Evolutionary conservation across 352 stramenopile genomes (phyloP), one percentile per base, ranked within the genome.

Genomic region (Phytopythium cucurbitacearum): DNA sequence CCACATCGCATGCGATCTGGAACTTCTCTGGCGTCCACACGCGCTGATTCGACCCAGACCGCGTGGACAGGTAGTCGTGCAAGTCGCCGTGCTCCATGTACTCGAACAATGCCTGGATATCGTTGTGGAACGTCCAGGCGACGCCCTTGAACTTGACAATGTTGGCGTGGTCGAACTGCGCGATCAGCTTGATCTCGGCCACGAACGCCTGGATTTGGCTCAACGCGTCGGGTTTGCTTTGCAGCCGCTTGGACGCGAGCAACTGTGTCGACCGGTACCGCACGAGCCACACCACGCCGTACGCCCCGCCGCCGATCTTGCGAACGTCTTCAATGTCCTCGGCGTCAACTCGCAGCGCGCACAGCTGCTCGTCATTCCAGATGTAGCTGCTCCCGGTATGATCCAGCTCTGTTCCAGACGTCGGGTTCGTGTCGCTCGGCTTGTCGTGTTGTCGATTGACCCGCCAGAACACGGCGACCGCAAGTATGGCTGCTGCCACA

Each of bases 41-140:
- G n/a, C 69, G 48, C 35, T 62, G 64, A 4, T 41, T 39, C 40
- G 61, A 57, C 5, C 3, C 32, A 13, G 39, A 32, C 3, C 53
- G 50, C 2, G 38, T 32, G 11, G 12, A 16, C 0, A 88, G 55
- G 40, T 82, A 80, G 13, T 67, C 57, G 7, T 71, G 69, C 40
- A 91, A 34, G 49, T 87, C 73, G 3, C 80, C 77, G 11, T 69
- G 71, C n/a, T 61, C 60, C 77, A 91, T 87, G 63, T 85, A 91
- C 64, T 89, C 77, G 40, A 88, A 86, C 1, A 91, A 51, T 13
- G 70, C 72, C 40, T 88, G 73, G 3, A 91, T 40, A 16, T 89
- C 69, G 3, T 55, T 67, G 50, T 80, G 63, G 34, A 73, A 67
- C 1, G 62, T 84, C 79, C 79, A 89, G 1, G 80, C 82, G 4